phyloP scores from a whole-genome alignment of 2,329 filamentous ascomycete genomes.

The Rutstroemia sp. region DNA sequence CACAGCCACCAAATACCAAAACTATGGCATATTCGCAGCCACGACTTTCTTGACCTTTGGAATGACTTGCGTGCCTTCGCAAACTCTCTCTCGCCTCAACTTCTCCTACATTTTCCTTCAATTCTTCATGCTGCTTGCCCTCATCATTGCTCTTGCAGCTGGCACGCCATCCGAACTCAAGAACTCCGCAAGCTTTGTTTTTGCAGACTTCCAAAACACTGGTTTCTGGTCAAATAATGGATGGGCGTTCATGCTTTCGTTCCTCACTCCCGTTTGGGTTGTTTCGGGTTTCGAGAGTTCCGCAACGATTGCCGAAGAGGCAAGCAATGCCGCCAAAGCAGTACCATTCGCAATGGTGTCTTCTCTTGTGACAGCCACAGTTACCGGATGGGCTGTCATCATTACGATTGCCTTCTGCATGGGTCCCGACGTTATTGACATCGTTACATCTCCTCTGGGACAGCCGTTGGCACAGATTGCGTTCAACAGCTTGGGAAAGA shows the following conservation, averaged over 20 bases:
- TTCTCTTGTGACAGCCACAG: slow-evolving; percentile 22
- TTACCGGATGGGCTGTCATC: slow-evolving; percentile 48
- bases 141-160: slow-evolving; percentile 26
- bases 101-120: slow-evolving; percentile 27
- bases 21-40: slow-evolving; percentile 28
- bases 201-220: slow-evolving; percentile 26
- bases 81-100: slow-evolving; percentile 25
- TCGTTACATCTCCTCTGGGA: slow-evolving; percentile 40
- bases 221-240: slow-evolving; percentile 27
- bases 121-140: slow-evolving; percentile 25
- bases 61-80: slow-evolving; percentile 28
- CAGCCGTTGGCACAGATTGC: slow-evolving; percentile 52
- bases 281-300: slow-evolving; percentile 27
- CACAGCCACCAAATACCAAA: slow-evolving; percentile 26
- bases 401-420: slow-evolving; percentile 51
- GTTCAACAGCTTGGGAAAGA: slow-evolving; percentile 48
- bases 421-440: slow-evolving; percentile 37
- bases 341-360: slow-evolving; percentile 30
- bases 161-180: slow-evolving; percentile 23
- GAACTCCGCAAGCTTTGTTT: slow-evolving; percentile 25
- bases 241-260: slow-evolving; percentile 29
- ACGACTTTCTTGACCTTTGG: slow-evolving; percentile 26
- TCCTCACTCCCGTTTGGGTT: slow-evolving; percentile 30
- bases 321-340: slow-evolving; percentile 26
- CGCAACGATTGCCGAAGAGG: slow-evolving; percentile 29